Evolutionary conservation across 495 filamentous ascomycete species (phyloP).

Genomic region (Penicillium cataractarum): DNA sequence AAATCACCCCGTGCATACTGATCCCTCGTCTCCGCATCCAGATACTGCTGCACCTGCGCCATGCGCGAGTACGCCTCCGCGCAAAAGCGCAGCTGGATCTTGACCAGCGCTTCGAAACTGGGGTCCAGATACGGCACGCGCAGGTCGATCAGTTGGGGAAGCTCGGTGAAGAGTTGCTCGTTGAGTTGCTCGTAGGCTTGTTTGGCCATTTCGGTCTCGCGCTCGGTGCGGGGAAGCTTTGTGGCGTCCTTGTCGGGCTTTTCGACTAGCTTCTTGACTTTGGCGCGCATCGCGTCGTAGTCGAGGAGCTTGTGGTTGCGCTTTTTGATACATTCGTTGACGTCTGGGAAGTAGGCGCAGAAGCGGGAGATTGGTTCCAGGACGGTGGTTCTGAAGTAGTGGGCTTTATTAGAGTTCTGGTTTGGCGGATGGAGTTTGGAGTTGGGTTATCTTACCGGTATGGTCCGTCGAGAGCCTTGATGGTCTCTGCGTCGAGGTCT

Average conservation of each 20-base stretch:
- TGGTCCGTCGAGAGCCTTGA: constrained; percentile 97
- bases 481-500: constrained; percentile 95
- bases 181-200: constrained; percentile 94
- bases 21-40: constrained; percentile 94
- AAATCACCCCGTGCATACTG: constrained; percentile 94
- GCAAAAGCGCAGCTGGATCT: constrained; percentile 97
- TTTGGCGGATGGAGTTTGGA: not conserved
- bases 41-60: constrained; percentile 98
- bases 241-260: constrained; percentile 98
- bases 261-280: constrained; percentile 94
- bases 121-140: constrained; percentile 96
- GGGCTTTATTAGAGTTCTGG: not conserved
- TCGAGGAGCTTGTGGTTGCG: constrained; percentile 96
- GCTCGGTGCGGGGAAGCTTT: constrained; percentile 91
- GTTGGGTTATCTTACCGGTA: constrained; percentile 66
- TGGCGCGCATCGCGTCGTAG: constrained; percentile 93
- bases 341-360: constrained; percentile 98
- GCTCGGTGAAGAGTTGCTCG: constrained; percentile 87
- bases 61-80: constrained; percentile 95
- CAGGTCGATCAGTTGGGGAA: constrained; percentile 97
- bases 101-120: constrained; percentile 94
- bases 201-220: constrained; percentile 91
- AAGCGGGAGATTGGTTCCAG: constrained; percentile 93
- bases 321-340: constrained; percentile 99
- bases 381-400: constrained; percentile 71